Percentiles rank a stretch among this genome's conserved stretches.
Evolutionary conservation across 352 stramenopile genomes (phyloP).

Genomic region (Phytophthora rubi): DNA sequence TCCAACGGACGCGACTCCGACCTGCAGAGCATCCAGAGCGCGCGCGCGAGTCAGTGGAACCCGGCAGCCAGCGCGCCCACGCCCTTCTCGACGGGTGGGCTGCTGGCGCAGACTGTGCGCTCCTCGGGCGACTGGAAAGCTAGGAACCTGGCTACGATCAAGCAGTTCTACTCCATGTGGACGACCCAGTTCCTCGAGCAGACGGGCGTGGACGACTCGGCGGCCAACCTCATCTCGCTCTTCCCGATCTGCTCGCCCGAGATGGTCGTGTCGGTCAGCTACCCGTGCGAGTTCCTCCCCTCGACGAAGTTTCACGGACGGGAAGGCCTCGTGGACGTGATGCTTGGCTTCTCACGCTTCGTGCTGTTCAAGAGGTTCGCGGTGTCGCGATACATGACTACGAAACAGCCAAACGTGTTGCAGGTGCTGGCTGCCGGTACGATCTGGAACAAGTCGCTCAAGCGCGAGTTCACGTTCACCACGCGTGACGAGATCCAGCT

Average conservation of each 20-base stretch:
- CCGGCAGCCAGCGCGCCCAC: slow-evolving; percentile 20
- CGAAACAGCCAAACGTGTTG: slow-evolving; percentile 83
- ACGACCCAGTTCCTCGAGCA: slow-evolving; percentile 76
- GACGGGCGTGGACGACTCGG: slow-evolving; percentile 57
- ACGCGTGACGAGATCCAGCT: slow-evolving; percentile 83
- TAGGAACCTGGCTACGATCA: slow-evolving; percentile 79
- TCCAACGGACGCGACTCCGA: slow-evolving; percentile 70
- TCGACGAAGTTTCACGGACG: slow-evolving; percentile 81
- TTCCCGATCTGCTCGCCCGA: slow-evolving; percentile 87
- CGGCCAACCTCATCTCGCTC: slow-evolving; percentile 69
- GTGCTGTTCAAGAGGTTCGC: slow-evolving; percentile 77
- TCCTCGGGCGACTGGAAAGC: slow-evolving; percentile 86
- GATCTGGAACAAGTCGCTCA: slow-evolving; percentile 83
- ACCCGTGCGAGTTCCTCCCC: slow-evolving; percentile 81
- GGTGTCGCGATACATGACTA: slow-evolving; percentile 77
- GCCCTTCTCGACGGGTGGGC: slow-evolving; percentile 40
- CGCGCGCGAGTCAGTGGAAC: slow-evolving; percentile 42
- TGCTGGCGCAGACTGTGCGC: slow-evolving; percentile 72
- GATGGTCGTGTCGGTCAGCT: slow-evolving; percentile 77
- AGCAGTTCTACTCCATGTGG: slow-evolving; percentile 88
- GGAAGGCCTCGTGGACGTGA: slow-evolving; percentile 82
- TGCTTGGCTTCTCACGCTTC: slow-evolving; percentile 75
- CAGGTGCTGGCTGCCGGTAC: slow-evolving; percentile 76
- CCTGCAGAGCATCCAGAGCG: slow-evolving; percentile 28
- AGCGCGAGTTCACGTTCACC: slow-evolving; percentile 84